These are phyloP conservation scores for Solanum etuberosum DNA, from an alignment of 257 asterid genomes.

Conservation along the genomic window DNA sequence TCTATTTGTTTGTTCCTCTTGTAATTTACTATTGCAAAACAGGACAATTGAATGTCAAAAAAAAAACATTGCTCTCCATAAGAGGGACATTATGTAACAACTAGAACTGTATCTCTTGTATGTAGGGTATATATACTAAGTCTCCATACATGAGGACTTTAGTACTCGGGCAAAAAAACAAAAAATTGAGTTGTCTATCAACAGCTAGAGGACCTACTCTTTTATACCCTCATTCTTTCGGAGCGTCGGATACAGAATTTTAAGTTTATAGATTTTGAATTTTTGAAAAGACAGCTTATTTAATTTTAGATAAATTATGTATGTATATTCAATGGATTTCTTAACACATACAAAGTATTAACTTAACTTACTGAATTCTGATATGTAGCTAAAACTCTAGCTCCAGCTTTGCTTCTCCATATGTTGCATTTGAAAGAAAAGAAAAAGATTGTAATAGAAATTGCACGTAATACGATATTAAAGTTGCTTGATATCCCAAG, in stretches of 20 bases:
- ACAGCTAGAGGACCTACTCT: not conserved
- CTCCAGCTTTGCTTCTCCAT: not conserved
- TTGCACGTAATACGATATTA: not conserved
- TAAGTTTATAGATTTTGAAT: not conserved
- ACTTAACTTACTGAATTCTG: not conserved
- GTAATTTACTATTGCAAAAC: not conserved
- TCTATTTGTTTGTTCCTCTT: not conserved
- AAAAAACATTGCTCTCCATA: not conserved
- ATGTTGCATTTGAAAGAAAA: not conserved
- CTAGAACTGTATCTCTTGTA: not conserved
- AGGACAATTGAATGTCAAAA: not conserved
- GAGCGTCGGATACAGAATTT: not conserved
- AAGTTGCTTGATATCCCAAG: not conserved
- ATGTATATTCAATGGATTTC: not conserved
- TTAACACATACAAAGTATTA: not conserved
- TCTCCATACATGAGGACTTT: not conserved
- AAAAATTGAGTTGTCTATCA: not conserved
- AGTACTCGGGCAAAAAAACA: not conserved
- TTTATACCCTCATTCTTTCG: not conserved
- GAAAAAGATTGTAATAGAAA: not conserved
- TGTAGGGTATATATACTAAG: not conserved
- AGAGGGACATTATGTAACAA: not conserved
- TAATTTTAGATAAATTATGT: not conserved
- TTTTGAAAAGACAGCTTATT: accelerated
- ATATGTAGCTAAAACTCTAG: not conserved